phyloP scores from a whole-genome alignment of 2,329 filamentous ascomycete species.

The Fusarium begoniae region DNA sequence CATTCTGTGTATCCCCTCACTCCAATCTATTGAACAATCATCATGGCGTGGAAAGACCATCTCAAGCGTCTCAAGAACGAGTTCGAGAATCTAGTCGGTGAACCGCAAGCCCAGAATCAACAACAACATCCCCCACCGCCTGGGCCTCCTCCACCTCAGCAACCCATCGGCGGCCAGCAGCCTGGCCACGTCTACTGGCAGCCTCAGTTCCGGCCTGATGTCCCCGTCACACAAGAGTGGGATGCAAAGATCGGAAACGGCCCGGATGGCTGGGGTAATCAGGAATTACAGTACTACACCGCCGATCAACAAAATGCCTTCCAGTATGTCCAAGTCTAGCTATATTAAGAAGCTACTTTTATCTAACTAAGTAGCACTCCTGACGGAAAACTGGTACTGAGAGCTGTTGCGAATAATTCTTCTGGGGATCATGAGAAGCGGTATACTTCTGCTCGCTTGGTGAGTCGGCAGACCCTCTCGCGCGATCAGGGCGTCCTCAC shows the following conservation, averaged over 20 bases:
- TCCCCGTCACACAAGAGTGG: slow-evolving; percentile 61
- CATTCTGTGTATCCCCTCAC: no score
- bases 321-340: slow-evolving; percentile 48
- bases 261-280: slow-evolving; percentile 69
- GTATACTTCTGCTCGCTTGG: slow-evolving; percentile 65
- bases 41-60: slow-evolving; percentile 51
- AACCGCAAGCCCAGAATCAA: slow-evolving; percentile 36
- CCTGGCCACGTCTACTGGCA: slow-evolving; percentile 59
- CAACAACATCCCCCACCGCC: slow-evolving; percentile 35
- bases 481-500: slow-evolving; percentile 62
- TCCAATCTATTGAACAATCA: background rate
- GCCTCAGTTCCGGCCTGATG: slow-evolving; percentile 57
- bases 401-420: slow-evolving; percentile 55
- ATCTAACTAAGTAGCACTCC: slow-evolving; percentile 48
- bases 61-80: slow-evolving; percentile 52
- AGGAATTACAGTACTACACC: slow-evolving; percentile 68
- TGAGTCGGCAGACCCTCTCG: slow-evolving; percentile 60
- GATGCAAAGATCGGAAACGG: slow-evolving; percentile 63
- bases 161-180: slow-evolving; percentile 27
- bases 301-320: slow-evolving; percentile 61
- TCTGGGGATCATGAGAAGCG: slow-evolving; percentile 50
- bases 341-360: background rate
- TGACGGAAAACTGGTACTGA: slow-evolving; percentile 61
- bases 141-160: slow-evolving; percentile 34
- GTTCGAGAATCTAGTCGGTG: slow-evolving; percentile 48